Evolutionary conservation across 805 yeast genomes (phyloP).

Genomic region (Suhomyces sp.): DNA sequence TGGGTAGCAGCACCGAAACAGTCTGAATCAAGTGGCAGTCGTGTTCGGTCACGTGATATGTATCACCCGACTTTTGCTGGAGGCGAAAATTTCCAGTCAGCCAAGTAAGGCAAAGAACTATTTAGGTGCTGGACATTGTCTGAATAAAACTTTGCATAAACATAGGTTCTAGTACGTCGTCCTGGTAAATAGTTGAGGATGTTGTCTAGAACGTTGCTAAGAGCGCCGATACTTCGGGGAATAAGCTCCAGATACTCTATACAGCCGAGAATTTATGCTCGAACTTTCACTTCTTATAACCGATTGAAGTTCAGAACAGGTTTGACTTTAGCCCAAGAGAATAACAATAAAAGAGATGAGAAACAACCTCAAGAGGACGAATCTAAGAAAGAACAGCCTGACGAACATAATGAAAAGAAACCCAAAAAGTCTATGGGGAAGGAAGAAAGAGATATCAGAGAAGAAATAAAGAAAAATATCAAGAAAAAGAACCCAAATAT

Average conservation of each 20-base stretch:
- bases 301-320: not conserved
- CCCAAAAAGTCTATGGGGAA: constrained; percentile 10
- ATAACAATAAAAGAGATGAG: not conserved
- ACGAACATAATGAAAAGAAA: constrained; percentile 2
- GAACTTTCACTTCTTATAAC: not conserved
- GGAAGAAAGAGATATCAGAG: constrained; percentile 33
- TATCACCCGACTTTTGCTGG: not conserved
- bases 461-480: constrained; percentile 30
- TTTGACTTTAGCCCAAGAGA: not conserved
- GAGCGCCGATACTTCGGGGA: not conserved
- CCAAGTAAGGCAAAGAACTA: not conserved
- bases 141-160: not conserved
- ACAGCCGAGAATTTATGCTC: not conserved
- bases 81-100: constrained; percentile 3
- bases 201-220: constrained; percentile 1
- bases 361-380: not conserved
- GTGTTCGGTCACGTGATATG: not conserved
- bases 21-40: not conserved
- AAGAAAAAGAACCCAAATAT: constrained; percentile 27
- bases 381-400: not conserved
- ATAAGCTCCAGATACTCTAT: not conserved
- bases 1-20: not conserved
- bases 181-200: not conserved
- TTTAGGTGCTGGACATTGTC: not conserved
- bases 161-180: not conserved